Evolutionary conservation across 768 basidiomycete genomes (phyloP).

Genomic region (Amanita jacksonii): DNA sequence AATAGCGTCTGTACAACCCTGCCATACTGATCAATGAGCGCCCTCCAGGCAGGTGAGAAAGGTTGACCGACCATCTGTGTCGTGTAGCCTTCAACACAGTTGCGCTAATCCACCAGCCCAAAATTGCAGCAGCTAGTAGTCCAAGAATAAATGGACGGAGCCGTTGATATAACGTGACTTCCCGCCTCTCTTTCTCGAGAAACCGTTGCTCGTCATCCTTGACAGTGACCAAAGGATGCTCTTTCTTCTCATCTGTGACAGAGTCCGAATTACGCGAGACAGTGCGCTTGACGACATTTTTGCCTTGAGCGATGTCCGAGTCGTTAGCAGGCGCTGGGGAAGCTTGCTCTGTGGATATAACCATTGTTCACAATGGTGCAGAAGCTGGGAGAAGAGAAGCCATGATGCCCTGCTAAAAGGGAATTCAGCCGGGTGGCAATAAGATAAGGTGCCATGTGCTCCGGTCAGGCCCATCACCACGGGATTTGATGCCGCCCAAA

Average conservation of each 20-base stretch:
- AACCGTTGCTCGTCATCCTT: neutral
- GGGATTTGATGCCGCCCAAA: no score
- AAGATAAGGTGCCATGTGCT: no score
- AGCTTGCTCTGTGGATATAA: neutral
- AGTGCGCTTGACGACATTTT: constrained; percentile 11
- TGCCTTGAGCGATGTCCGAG: neutral
- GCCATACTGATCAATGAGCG: constrained; percentile 6
- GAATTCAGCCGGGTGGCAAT: no score
- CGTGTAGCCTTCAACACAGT: constrained; percentile 61
- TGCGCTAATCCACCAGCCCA: constrained; percentile 83
- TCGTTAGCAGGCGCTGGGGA: neutral
- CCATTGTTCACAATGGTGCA: neutral
- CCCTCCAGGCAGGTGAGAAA: neutral
- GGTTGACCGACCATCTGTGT: constrained; percentile 52
- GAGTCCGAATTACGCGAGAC: constrained; percentile 13
- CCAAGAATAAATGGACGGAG: constrained; percentile 38
- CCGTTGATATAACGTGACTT: constrained; percentile 15
- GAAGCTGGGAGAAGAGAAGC: no score
- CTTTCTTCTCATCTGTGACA: constrained; percentile 15
- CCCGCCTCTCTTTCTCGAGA: neutral
- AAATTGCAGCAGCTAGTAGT: constrained; percentile 48
- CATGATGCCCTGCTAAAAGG: no score
- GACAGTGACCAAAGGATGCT: neutral
- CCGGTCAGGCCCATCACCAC: no score
- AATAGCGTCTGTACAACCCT: constrained; percentile 78